These are phyloP conservation scores for Spongispora temasekensis DNA, from an alignment of 1,284 basidiomycete species.

Conservation along the genomic window DNA sequence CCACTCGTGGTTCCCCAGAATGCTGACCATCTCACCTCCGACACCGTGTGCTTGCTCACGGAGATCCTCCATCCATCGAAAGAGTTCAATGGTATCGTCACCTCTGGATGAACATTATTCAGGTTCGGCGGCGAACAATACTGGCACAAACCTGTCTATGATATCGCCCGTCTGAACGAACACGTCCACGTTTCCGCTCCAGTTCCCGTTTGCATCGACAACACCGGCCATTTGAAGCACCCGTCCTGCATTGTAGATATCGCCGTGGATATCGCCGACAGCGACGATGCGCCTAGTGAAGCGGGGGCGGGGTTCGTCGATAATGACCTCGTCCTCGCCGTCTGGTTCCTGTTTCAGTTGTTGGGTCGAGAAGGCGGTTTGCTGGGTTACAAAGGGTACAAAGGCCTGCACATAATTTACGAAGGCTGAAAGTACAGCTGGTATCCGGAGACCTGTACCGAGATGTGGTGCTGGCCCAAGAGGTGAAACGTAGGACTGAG, in stretches of 20 bases:
- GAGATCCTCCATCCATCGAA: slow-evolving; percentile 78
- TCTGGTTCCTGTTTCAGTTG: slow-evolving; percentile 7
- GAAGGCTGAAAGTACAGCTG: slow-evolving; percentile 29
- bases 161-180: slow-evolving; percentile 95
- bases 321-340: slow-evolving; percentile 11
- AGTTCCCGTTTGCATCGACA: slow-evolving; percentile 66
- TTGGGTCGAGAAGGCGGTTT: slow-evolving; percentile 16
- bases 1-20: slow-evolving; percentile 90
- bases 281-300: slow-evolving; percentile 51
- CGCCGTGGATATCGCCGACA: slow-evolving; percentile 71
- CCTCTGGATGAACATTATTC: slow-evolving; percentile 56
- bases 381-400: slow-evolving; percentile 22
- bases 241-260: slow-evolving; percentile 56
- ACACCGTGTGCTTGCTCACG: slow-evolving; percentile 68
- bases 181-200: slow-evolving; percentile 78
- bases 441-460: slow-evolving; percentile 20
- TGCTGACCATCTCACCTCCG: slow-evolving; percentile 75
- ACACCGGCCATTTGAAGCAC: slow-evolving; percentile 80
- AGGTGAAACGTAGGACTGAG: slow-evolving; percentile 34
- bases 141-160: slow-evolving; percentile 67
- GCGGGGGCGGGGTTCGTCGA: slow-evolving; percentile 31
- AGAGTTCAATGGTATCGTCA: slow-evolving; percentile 83
- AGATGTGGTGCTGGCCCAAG: slow-evolving; percentile 37
- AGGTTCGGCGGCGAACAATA: slow-evolving; percentile 7
- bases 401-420: slow-evolving; percentile 26